phyloP scores from a whole-genome alignment of 257 asterid species.

The Ajuga chamaepitys region DNA sequence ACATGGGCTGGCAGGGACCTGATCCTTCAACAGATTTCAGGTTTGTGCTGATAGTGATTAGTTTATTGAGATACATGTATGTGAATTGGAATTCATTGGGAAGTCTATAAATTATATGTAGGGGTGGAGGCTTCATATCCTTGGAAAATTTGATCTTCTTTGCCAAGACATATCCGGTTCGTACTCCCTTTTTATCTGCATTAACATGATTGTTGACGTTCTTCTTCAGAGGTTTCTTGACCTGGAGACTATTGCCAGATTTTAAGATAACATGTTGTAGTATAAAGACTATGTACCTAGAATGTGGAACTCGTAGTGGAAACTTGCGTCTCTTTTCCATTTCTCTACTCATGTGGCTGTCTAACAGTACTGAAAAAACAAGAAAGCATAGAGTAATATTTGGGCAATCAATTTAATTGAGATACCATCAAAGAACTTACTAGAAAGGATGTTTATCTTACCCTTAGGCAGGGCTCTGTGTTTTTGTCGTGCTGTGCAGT shows the following conservation, averaged over 20 bases:
- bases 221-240: neutral
- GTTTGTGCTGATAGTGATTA: constrained; percentile 26
- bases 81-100: constrained; percentile 3
- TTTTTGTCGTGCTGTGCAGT: no score
- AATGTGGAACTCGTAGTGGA: neutral
- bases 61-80: neutral
- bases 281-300: neutral
- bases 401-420: neutral
- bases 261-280: neutral
- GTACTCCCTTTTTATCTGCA: constrained; percentile 25
- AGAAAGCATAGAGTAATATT: neutral
- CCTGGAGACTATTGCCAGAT: neutral
- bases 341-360: neutral
- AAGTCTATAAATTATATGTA: constrained; percentile 19
- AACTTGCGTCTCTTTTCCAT: neutral
- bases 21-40: constrained; percentile 99
- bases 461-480: no score
- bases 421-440: neutral
- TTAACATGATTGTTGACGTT: neutral
- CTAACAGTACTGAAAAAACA: neutral
- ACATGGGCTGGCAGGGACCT: constrained; percentile 99
- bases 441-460: no score
- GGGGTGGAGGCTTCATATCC: constrained; percentile 98
- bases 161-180: constrained; percentile 84
- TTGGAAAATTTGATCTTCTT: constrained; percentile 87